Conservation (phyloP, 805 yeast species). For the Candida koratica region DNA sequence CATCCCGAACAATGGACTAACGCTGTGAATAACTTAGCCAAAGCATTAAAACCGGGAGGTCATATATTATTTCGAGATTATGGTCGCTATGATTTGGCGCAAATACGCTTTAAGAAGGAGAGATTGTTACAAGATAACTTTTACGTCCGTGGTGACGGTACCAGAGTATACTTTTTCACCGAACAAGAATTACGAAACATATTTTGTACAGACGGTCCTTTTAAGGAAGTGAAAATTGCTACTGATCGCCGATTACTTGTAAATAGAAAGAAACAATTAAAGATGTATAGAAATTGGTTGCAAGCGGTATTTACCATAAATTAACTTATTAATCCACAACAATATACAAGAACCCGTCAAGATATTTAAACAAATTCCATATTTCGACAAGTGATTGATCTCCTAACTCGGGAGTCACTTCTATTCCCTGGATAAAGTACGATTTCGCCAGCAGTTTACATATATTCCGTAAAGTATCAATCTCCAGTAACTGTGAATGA, state of each 20-base stretch:
- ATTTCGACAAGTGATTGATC: conserved; percentile 12
- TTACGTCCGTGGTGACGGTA: conserved; percentile 96
- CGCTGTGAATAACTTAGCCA: conserved; percentile 68
- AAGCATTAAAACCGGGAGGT: conserved; percentile 89
- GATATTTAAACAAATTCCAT: conserved; percentile 31
- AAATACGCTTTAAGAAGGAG: conserved; percentile 85
- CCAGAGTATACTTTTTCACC: conserved; percentile 94
- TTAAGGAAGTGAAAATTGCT: conserved; percentile 71
- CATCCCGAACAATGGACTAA: conserved; percentile 87
- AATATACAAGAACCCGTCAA: conserved; percentile 37
- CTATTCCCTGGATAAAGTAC: conserved; percentile 31
- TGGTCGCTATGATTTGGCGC: conserved; percentile 94
- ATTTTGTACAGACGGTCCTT: conserved; percentile 47
- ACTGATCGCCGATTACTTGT: conserved; percentile 89
- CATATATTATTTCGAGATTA: conserved; percentile 86
- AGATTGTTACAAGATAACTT: conserved; percentile 87
- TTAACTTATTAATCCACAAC: conserved; percentile 8
- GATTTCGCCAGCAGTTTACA: conserved; percentile 4
- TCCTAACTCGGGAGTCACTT: conserved; percentile 8
- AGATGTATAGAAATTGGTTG: conserved; percentile 96
- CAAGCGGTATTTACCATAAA: conserved; percentile 71
- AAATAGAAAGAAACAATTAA: conserved; percentile 84
- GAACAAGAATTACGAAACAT: conserved; percentile 83
- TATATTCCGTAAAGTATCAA: conserved; percentile 1
- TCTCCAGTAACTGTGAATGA: conserved; percentile 20